A percentile compares a stretch with the other conserved stretches of the same genome.
phyloP scores from a whole-genome alignment of 257 asterid genomes.

The Solanum tacnaense region DNA sequence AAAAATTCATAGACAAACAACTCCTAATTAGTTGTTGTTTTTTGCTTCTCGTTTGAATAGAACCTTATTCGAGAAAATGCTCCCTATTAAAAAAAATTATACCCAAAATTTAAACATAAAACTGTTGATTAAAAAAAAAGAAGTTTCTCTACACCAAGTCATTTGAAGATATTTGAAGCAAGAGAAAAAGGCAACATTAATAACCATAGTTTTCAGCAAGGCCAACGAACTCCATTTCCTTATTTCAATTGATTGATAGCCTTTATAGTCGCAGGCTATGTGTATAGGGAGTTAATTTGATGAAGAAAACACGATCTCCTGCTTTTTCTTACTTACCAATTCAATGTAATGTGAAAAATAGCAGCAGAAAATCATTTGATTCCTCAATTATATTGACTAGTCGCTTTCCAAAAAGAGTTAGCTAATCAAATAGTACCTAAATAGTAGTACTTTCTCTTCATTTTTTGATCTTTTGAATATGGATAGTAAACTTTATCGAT shows the following conservation, averaged over 20 bases:
- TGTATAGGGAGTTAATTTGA: not conserved
- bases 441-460: not conserved
- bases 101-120: too few relatives aligned
- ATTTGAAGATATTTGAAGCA: too few relatives aligned
- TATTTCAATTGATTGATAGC: not conserved
- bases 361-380: not conserved
- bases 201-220: not conserved
- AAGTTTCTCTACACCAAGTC: too few relatives aligned
- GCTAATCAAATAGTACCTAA: not conserved
- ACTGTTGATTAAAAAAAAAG: too few relatives aligned
- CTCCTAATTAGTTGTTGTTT: too few relatives aligned
- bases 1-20: not conserved
- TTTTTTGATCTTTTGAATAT: not conserved
- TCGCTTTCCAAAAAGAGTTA: not conserved
- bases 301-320: not conserved
- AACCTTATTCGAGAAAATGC: too few relatives aligned
- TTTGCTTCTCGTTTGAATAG: too few relatives aligned
- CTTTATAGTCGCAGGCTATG: not conserved
- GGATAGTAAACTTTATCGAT: not conserved
- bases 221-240: not conserved
- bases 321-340: not conserved
- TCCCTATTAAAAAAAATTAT: too few relatives aligned
- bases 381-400: slow-evolving; percentile 1
- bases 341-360: not conserved
- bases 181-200: not conserved